Conservation (phyloP, 1,139 yeast genomes). For the Taphrina flavorubra region DNA sequence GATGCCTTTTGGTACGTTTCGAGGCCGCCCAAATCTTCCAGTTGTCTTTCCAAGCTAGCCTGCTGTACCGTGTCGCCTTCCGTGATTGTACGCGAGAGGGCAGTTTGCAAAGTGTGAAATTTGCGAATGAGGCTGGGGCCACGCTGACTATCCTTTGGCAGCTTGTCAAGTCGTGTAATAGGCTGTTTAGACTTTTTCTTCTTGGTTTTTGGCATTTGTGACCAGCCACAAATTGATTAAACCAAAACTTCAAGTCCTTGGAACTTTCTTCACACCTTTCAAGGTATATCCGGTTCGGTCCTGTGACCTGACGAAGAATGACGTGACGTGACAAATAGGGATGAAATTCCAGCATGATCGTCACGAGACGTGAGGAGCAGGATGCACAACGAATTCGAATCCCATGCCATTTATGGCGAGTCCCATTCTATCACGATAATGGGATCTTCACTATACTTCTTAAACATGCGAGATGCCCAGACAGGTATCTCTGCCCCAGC, state of each 20-base stretch:
- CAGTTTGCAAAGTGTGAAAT: conserved; percentile 52
- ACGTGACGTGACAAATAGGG: too few relatives aligned
- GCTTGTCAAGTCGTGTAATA: not conserved
- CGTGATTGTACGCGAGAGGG: conserved; percentile 45
- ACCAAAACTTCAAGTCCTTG: not conserved
- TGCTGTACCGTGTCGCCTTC: conserved; percentile 47
- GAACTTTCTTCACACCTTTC: too few relatives aligned
- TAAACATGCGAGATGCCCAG: too few relatives aligned
- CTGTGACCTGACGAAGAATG: too few relatives aligned
- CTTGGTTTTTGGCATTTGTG: conserved; percentile 29
- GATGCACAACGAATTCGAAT: too few relatives aligned
- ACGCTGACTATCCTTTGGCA: not conserved
- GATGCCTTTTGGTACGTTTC: conserved; percentile 75
- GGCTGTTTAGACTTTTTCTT: conserved; percentile 13
- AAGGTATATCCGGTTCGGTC: too few relatives aligned
- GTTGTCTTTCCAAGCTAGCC: conserved; percentile 66
- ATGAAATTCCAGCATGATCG: too few relatives aligned
- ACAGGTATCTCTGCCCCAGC: too few relatives aligned
- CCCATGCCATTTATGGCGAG: too few relatives aligned
- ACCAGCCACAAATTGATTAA: not conserved
- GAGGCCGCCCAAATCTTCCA: conserved; percentile 69
- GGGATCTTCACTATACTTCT: too few relatives aligned
- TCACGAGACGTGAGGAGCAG: too few relatives aligned
- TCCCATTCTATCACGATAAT: too few relatives aligned
- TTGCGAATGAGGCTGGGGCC: conserved; percentile 49